Conservation (phyloP, 495 filamentous ascomycete species). For the Terfezia boudieri region DNA sequence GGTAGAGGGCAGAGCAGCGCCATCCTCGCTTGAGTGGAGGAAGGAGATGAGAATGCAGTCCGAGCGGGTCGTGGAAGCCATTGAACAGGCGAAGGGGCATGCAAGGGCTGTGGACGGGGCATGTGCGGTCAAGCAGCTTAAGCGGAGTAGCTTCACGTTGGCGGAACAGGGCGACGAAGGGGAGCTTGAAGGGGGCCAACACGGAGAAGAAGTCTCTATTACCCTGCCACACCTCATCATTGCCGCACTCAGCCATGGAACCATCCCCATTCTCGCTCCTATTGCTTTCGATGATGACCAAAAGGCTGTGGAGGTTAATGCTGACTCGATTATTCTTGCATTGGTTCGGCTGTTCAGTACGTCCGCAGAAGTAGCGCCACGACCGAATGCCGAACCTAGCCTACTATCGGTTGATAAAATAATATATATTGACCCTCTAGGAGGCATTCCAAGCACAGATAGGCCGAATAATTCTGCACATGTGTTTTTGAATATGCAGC, state of each 20-base stretch:
- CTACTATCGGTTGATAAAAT: conserved; percentile 44
- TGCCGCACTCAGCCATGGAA: conserved; percentile 45
- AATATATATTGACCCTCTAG: conserved; percentile 70
- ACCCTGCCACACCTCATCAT: conserved; percentile 38
- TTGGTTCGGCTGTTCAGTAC: conserved; percentile 49
- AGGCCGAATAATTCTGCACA: conserved; percentile 44
- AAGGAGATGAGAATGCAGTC: conserved; percentile 35
- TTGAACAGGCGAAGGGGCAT: conserved; percentile 41
- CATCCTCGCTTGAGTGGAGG: conserved; percentile 1
- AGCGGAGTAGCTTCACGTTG: conserved; percentile 12
- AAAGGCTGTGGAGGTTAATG: conserved; percentile 29
- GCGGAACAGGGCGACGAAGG: conserved; percentile 13
- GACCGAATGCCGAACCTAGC: background rate
- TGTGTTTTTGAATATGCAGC: conserved; percentile 86
- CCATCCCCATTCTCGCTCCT: conserved; percentile 55
- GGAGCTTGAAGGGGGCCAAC: too few species aligned
- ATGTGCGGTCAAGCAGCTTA: conserved; percentile 23
- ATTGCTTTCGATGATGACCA: conserved; percentile 44
- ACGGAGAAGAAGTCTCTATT: conserved; percentile 12
- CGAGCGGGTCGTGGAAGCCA: conserved; percentile 48
- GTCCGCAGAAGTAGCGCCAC: conserved; percentile 22
- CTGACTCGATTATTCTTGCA: conserved; percentile 47
- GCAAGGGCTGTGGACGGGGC: conserved; percentile 48
- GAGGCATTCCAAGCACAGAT: conserved; percentile 56
- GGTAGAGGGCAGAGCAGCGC: conserved; percentile 9